Evolutionary conservation across 805 yeast genomes (phyloP), one percentile per base, ranked within the genome.

Genomic region (Yamadazyma phyllophila): DNA sequence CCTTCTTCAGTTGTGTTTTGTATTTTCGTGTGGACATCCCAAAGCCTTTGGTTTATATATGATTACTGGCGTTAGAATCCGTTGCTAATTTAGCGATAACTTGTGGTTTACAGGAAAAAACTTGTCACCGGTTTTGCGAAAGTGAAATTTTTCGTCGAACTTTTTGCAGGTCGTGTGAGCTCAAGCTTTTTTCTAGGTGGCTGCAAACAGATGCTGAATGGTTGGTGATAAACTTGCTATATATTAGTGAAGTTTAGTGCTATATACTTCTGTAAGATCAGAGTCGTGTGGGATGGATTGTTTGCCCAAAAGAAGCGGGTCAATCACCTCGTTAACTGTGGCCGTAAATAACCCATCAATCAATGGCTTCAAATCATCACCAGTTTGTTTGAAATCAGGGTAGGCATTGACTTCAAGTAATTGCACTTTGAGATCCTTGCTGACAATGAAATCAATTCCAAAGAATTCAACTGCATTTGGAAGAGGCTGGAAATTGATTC

Each of bases 361-460:
- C 16, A 89, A 57, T 2, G 55, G 69, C 58, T 85, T 86, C 55
- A 92, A 70, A 7, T 77, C 85, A 12, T 69, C 78, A 13, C 99
- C 99, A 0, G 98, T 94, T 66, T 94, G 99, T 58, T 89, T 90
- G 68, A 94, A 94, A 61, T 94, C 99, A 1, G 99, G 99, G 59
- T 85, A 94, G 12, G 98, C 84, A 58, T 94, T 94, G 37, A 90
- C 88, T 63, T 94, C 98, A 35, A 92, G 66, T 24, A 94, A 60
- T 37, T 72, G 74, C 2, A 86, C 92, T 11, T 73, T 61, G 16
- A 63, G 59, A 26, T 78, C 69, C 2, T 65, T 67, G 54, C 81
- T 83, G 13, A 94, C 86, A 44, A 94, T 64, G 62, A 90, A 91
- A 62, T 94, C 99, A 12, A 94, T 71, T 0, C 99, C 99, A 60